A percentile compares a stretch with the other conserved stretches of the same genome.
Conservation (phyloP, 805 yeast genomes). For the Wickerhamomyces hampshirensis region DNA sequence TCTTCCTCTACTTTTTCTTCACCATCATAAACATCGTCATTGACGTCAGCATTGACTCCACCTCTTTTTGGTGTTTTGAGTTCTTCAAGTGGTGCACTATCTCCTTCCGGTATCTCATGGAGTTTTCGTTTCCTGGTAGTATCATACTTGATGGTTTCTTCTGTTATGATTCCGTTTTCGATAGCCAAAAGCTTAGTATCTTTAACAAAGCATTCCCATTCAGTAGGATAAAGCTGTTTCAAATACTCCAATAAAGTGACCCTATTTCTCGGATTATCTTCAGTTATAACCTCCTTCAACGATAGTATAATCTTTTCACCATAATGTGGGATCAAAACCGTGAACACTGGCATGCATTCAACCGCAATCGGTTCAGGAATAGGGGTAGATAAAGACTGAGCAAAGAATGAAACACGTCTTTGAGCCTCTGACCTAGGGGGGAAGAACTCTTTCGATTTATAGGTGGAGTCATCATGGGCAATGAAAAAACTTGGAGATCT, state of each 20-base stretch:
- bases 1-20: background rate
- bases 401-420: slow-evolving; percentile 80
- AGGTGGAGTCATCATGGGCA: slow-evolving; percentile 75
- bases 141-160: slow-evolving; percentile 18
- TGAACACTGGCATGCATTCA: slow-evolving; percentile 72
- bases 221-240: slow-evolving; percentile 63
- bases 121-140: too few relatives aligned
- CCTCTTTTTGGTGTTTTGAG: background rate
- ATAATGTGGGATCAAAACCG: slow-evolving; percentile 86
- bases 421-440: slow-evolving; percentile 70
- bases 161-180: slow-evolving; percentile 39
- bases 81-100: too few relatives aligned
- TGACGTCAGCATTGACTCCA: background rate
- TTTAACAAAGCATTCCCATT: slow-evolving; percentile 77
- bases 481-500: slow-evolving; percentile 77
- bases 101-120: background rate
- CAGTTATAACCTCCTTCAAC: slow-evolving; percentile 71
- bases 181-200: slow-evolving; percentile 66
- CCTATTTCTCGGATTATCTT: slow-evolving; percentile 54
- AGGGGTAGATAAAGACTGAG: slow-evolving; percentile 84
- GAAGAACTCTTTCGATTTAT: slow-evolving; percentile 54
- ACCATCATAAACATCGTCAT: background rate
- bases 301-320: slow-evolving; percentile 75
- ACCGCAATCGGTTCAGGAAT: slow-evolving; percentile 67
- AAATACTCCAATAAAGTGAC: slow-evolving; percentile 82